Base-by-base conservation (phyloP, 2,329 filamentous ascomycete genomes). In the Cladophialophora psammophila region DNA sequence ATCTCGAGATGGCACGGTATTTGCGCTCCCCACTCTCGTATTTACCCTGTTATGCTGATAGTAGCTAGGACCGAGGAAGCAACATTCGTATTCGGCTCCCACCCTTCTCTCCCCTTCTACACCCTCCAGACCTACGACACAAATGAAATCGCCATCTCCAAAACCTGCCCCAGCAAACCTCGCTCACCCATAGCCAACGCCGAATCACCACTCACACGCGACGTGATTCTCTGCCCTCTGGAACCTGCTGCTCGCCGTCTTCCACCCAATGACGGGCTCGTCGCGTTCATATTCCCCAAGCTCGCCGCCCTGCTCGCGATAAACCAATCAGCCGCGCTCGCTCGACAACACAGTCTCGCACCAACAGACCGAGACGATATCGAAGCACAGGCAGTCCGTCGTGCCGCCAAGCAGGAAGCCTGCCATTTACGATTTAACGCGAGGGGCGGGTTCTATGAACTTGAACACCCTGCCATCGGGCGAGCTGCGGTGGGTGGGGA, bases 301-400 rank as follows among this genome's bases (percentile, higher is more conserved):
- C 73, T 84, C 18, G 82, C 82, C 13, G 82, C 80, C 54, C 81
- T 84, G 73, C 75, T 83, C 20, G 82, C 82, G 7, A 79, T 83
- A 35, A 81, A 84, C 48, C 78, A 83, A 60, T 79, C 80, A 12
- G 74, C 75, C 12, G 77, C 79, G 13, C 69, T 82, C 35, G 77
- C 79, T 26, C 77, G 77, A 48, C 70, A 79, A 56, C 78, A 83
- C 62, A 71, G 75, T 10, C 75, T 84, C 7, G 72, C 78, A 2
- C 77, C 79, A 13, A 74, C 77, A 4, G 77, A 82, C 26, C 77
- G 80, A 15, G 74, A 78, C 36, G 78, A 82, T 26, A 75, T 81
- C 3, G 79, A 83, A 71, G 76, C 72, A 6, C 77, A 81, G 40
- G 82, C 82, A 3, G 76, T 84, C 15, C 77, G 75, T 26, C 75